phyloP scores from a whole-genome alignment of 2,329 filamentous ascomycete genomes.

The Beauveria medogensis region DNA sequence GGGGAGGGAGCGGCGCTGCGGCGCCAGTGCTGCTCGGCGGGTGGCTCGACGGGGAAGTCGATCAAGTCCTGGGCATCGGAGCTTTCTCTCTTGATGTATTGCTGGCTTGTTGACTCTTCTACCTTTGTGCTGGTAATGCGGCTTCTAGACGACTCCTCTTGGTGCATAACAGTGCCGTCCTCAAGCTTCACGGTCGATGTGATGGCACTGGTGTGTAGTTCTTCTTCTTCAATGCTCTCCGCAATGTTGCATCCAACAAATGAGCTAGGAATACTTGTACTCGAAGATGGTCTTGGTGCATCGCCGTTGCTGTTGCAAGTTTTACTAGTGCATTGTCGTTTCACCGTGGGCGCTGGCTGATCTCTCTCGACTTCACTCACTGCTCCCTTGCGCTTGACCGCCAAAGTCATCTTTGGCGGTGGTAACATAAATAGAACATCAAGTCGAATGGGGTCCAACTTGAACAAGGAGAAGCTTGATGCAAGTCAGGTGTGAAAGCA shows the following conservation, averaged over 20 bases:
- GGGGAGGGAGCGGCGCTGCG: constrained; percentile 4
- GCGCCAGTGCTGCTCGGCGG: background rate
- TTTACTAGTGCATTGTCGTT: background rate
- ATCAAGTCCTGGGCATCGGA: background rate
- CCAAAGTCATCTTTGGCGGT: background rate
- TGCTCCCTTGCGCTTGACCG: background rate
- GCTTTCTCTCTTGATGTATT: background rate
- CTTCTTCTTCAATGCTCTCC: background rate
- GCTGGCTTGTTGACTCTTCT: background rate
- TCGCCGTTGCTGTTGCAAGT: background rate
- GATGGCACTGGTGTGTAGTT: background rate
- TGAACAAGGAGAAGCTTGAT: background rate
- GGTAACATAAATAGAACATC: background rate
- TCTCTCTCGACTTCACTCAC: background rate
- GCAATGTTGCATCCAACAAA: background rate
- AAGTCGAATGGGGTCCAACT: background rate
- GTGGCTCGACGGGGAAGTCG: background rate
- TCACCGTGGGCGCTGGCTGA: background rate
- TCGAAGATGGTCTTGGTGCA: too few species aligned
- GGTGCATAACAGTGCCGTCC: background rate
- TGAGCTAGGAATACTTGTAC: background rate
- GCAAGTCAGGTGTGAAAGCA: background rate
- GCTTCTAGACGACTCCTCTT: background rate
- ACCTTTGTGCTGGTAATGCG: background rate
- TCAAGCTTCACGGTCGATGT: background rate